phyloP scores from a whole-genome alignment of 495 filamentous ascomycete species.

The Trichoderma parareesei region DNA sequence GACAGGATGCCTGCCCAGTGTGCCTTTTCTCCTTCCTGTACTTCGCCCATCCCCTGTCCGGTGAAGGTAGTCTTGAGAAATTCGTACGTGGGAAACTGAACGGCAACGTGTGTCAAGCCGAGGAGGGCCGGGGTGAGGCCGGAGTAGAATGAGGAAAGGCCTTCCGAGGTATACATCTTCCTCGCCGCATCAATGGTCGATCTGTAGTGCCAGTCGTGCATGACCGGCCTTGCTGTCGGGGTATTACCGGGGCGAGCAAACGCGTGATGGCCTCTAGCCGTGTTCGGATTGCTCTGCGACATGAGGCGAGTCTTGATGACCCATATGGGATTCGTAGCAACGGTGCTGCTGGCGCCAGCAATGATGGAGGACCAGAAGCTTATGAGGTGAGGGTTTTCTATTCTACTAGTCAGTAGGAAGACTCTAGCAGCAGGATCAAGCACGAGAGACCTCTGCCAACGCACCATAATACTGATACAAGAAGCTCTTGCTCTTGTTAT shows the following conservation, averaged over 20 bases:
- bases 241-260: conserved; percentile 38
- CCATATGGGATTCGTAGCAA: conserved; percentile 99
- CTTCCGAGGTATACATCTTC: conserved; percentile 91
- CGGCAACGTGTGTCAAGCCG: conserved; percentile 89
- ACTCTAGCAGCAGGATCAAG: not conserved
- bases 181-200: conserved; percentile 80
- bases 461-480: conserved; percentile 59
- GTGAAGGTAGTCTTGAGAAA: conserved; percentile 87
- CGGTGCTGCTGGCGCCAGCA: conserved; percentile 84
- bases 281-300: conserved; percentile 57
- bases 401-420: not conserved
- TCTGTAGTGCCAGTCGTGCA: conserved; percentile 71
- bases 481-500: conserved; percentile 75
- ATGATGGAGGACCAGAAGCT: conserved; percentile 73
- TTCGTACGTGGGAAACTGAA: conserved; percentile 96
- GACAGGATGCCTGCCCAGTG: conserved; percentile 63
- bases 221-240: conserved; percentile 40
- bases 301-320: conserved; percentile 98
- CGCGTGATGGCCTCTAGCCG: conserved; percentile 27
- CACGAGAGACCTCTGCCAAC: conserved; percentile 20
- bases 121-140: conserved; percentile 87
- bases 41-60: conserved; percentile 71
- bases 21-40: conserved; percentile 31
- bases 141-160: conserved; percentile 86
- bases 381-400: conserved; percentile 35